These are phyloP conservation scores for Breynia disticha DNA, from an alignment of 441 rosid genomes.

Conservation along the genomic window DNA sequence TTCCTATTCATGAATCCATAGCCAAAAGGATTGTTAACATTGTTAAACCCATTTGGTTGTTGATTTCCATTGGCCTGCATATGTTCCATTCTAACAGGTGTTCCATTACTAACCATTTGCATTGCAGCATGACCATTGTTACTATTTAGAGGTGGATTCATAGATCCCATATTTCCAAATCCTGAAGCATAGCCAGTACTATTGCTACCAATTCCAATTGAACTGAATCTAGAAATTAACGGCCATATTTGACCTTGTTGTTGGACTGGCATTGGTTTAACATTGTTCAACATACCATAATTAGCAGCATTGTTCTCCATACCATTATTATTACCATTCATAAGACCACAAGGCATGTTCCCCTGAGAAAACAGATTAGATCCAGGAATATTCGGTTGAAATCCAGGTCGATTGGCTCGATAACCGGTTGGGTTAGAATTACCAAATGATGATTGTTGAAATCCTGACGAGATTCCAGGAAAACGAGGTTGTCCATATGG, in stretches of 20 bases:
- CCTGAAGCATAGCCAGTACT: not conserved
- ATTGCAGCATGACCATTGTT: constrained; percentile 13
- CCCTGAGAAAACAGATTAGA: too few relatives aligned
- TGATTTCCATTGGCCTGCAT: not conserved
- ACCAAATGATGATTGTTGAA: constrained; percentile 8
- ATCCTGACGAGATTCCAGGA: constrained; percentile 3
- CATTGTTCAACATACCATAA: too few relatives aligned
- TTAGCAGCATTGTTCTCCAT: too few relatives aligned
- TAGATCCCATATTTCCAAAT: constrained; percentile 3
- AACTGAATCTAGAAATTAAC: too few relatives aligned
- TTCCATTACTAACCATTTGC: constrained; percentile 12
- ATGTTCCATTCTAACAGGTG: constrained; percentile 11
- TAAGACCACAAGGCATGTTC: too few relatives aligned
- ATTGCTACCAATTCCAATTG: too few relatives aligned
- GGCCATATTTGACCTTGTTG: too few relatives aligned
- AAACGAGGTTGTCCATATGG: constrained; percentile 13
- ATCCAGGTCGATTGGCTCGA: constrained; percentile 5
- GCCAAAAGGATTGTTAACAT: not conserved
- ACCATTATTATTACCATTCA: too few relatives aligned
- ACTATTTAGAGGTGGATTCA: constrained; percentile 1
- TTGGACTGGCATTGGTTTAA: too few relatives aligned
- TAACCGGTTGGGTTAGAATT: constrained; percentile 3
- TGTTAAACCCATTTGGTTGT: not conserved
- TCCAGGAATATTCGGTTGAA: too few relatives aligned
- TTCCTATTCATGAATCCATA: not conserved